Base-by-base conservation (phyloP, 495 filamentous ascomycete species). In the Hypoxylon trugodes region DNA sequence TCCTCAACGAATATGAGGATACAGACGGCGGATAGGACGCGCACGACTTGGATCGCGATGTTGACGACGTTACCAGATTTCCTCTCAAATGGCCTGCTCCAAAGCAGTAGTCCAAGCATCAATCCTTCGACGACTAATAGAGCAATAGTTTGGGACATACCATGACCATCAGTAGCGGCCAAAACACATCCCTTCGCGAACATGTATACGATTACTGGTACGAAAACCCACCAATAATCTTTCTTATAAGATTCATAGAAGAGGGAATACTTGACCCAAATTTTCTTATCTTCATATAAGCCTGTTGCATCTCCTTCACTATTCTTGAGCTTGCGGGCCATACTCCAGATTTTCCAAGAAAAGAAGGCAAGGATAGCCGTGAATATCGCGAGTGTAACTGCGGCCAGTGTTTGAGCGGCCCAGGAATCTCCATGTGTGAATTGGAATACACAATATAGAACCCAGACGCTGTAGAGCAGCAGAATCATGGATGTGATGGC, bases 191-290 rank as follows among this genome's bases (percentile, higher is more conserved):
- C 93, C 76, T 92, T 96, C 66, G 86, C 89, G 68, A 98, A 94
- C 81, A 94, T 91, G 80, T 98, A 98, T 50, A 95, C 45, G 74
- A 98, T 96, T 40, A 84, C 81, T 5, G 95, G 95, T 9, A 98
- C 83, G 73, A 98, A 98, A 6, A 97, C 72, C 93, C 93, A 97
- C 94, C 94, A 98, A 77, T 92, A 96, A 63, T 89, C 87, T 69
- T 87, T 89, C 74, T 93, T 92, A 77, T 95, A 97, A 64, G 87
- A 89, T 66, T 98, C 95, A 76, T 98, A 98, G 81, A 98, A 98
- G 28, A 97, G 79, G 68, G 90, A 96, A 81, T 98, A 98, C 75
- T 93, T 96, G 66, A 90, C 82, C 94, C 96, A 97, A 43, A 89
- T 90, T 51, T 89, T 86, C 79, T 93, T 95, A 72, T 97, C 85